Percentiles rank a stretch among this genome's conserved stretches.
Evolutionary conservation across 805 yeast genomes (phyloP).

Genomic region (Komagataella pastoris): DNA sequence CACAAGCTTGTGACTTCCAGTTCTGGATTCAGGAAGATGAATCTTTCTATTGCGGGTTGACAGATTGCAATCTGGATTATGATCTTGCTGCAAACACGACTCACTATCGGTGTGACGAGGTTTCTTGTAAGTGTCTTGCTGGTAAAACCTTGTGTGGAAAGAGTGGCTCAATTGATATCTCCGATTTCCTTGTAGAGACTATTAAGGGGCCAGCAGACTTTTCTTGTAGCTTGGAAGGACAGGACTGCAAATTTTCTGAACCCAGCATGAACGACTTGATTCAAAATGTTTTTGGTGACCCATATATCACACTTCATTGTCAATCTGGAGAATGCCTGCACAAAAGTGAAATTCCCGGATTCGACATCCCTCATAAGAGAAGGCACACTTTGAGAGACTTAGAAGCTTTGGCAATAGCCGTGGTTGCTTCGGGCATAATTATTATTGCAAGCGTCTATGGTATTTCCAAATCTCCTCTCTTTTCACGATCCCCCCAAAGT

Average conservation of each 20-base stretch:
- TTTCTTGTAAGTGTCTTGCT: conserved; percentile 83
- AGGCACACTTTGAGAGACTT: conserved; percentile 31
- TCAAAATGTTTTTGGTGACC: conserved; percentile 88
- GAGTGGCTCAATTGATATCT: conserved; percentile 84
- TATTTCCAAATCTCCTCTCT: conserved; percentile 50
- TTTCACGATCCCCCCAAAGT: conserved; percentile 16
- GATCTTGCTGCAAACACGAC: conserved; percentile 54
- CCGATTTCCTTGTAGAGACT: conserved; percentile 83
- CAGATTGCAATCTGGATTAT: conserved; percentile 56
- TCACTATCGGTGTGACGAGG: conserved; percentile 63
- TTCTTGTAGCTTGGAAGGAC: conserved; percentile 52
- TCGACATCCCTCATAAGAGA: conserved; percentile 47
- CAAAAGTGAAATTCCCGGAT: conserved; percentile 87
- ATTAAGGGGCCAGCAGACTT: conserved; percentile 92
- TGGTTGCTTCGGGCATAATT: conserved; percentile 27
- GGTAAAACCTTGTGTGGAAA: conserved; percentile 91
- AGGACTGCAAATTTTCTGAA: conserved; percentile 71
- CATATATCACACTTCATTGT: conserved; percentile 71
- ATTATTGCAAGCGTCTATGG: conserved; percentile 30
- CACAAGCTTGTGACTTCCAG: conserved; percentile 70
- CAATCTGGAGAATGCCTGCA: conserved; percentile 86
- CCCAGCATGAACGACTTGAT: conserved; percentile 94
- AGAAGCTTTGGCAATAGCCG: conserved; percentile 25
- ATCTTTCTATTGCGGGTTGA: conserved; percentile 79
- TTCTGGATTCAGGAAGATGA: conserved; percentile 91